Percentiles rank a stretch among this genome's conserved stretches.
Conservation (phyloP, 495 filamentous ascomycete species). For the Lasiosphaeria ovina region DNA sequence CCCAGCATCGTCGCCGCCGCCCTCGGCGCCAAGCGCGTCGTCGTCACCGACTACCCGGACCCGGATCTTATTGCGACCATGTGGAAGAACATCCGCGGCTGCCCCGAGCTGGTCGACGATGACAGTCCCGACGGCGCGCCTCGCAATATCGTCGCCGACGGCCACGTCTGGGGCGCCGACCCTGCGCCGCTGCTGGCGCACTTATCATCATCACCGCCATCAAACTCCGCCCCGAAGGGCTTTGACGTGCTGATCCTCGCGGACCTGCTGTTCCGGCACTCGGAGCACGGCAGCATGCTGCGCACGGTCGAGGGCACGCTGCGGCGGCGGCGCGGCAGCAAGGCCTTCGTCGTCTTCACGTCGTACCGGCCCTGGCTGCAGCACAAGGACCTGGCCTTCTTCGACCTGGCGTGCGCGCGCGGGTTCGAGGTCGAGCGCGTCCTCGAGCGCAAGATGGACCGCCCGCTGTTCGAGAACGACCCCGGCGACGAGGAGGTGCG, state of each 20-base stretch:
- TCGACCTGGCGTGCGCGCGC: conserved; percentile 63
- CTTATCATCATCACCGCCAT: conserved; percentile 28
- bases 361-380: conserved; percentile 89
- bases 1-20: conserved; percentile 74
- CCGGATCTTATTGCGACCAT: conserved; percentile 75
- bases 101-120: conserved; percentile 27
- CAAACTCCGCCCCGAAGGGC: conserved; percentile 20
- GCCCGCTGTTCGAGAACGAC: conserved; percentile 86
- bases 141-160: conserved; percentile 50
- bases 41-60: conserved; percentile 90
- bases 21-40: conserved; percentile 64
- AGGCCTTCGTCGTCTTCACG: conserved; percentile 86
- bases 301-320: conserved; percentile 65
- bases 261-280: conserved; percentile 86
- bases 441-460: conserved; percentile 75
- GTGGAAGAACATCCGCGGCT: conserved; percentile 61
- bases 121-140: conserved; percentile 14
- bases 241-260: conserved; percentile 85
- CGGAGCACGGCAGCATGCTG: conserved; percentile 74
- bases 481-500: conserved; percentile 72
- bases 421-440: conserved; percentile 76
- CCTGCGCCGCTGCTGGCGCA: conserved; percentile 50
- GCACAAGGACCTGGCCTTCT: conserved; percentile 80
- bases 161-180: conserved; percentile 77
- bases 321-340: conserved; percentile 50